Conservation (phyloP, 768 basidiomycete genomes). For the Phaffia australis region DNA sequence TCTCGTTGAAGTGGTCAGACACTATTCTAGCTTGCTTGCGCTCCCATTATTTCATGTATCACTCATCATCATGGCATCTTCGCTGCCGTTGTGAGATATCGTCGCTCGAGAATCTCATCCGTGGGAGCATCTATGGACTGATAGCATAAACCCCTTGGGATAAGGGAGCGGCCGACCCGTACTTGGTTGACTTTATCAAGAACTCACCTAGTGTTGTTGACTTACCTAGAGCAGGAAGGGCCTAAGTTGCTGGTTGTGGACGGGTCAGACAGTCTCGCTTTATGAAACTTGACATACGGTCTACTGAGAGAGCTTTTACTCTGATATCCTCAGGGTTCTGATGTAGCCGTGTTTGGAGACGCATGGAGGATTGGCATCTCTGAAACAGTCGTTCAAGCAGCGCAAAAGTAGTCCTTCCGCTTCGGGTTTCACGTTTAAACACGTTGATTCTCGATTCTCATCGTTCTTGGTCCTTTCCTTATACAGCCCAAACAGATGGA, state of each 20-base stretch:
- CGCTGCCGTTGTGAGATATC: no score
- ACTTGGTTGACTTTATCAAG: not conserved
- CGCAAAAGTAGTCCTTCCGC: not conserved
- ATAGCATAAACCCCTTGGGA: not conserved
- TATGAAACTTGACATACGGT: not conserved
- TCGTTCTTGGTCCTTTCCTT: no score
- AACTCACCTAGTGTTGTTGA: not conserved
- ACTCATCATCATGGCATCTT: no score
- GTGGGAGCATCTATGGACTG: not conserved
- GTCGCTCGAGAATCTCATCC: no score
- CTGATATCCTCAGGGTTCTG: no score
- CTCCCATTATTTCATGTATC: no score
- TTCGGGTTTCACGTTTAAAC: not conserved
- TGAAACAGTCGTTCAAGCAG: not conserved
- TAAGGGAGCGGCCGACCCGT: not conserved
- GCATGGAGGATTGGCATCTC: not conserved
- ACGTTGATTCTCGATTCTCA: no score
- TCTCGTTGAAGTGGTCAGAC: no score
- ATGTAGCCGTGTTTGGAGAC: no score
- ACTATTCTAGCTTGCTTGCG: no score
- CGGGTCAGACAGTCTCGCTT: not conserved
- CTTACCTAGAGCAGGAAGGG: not conserved
- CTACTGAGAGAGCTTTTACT: no score
- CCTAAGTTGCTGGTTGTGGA: not conserved
- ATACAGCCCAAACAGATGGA: no score